Base-by-base conservation (phyloP, 2,329 filamentous ascomycete species). In the Sarocladium strictum region DNA sequence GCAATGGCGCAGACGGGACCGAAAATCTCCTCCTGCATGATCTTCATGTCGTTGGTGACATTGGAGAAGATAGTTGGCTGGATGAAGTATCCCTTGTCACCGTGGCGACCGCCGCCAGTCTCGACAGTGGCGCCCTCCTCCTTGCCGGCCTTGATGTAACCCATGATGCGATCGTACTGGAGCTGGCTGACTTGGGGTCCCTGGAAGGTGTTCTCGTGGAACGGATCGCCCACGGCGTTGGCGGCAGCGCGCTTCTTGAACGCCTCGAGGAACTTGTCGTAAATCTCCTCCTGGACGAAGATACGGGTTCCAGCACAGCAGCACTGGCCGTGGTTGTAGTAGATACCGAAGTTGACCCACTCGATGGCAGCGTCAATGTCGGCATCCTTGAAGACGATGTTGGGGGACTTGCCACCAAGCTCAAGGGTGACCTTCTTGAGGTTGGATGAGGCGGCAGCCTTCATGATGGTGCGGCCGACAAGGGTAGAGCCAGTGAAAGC, bases 11-110 rank as follows among this genome's bases (percentile, higher is more conserved):
- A 87, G 59, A 94, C 89, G 56, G 89, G 89, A 59, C 89, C 89
- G 69, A 94, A 94, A 71, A 94, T 92, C 75, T 94, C 89, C 74
- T 93, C 88, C 72, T 89, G 81, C 73, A 89, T 84, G 66, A 94
- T 92, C 80, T 87, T 90, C 87, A 92, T 92, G 70, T 91, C 81
- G 61, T 83, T 76, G 54, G 75, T 81, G 61, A 92, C 89, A 66
- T 89, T 84, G 71, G 80, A 83, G 79, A 94, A 93, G 75, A 93
- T 89, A 66, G 89, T 93, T 33, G 89, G 89, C 77, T 91, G 76
- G 72, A 93, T 91, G 78, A 91, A 93, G 80, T 87, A 93, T 57
- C 87, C 87, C 77, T 89, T 84, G 66, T 77, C 69, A 58, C 88
- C 87, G 72, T 85, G 84, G 64, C 64, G 60, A 27, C 58, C 57